phyloP scores from a whole-genome alignment of 768 basidiomycete genomes.

The Leucosporidium creatinivorum region DNA sequence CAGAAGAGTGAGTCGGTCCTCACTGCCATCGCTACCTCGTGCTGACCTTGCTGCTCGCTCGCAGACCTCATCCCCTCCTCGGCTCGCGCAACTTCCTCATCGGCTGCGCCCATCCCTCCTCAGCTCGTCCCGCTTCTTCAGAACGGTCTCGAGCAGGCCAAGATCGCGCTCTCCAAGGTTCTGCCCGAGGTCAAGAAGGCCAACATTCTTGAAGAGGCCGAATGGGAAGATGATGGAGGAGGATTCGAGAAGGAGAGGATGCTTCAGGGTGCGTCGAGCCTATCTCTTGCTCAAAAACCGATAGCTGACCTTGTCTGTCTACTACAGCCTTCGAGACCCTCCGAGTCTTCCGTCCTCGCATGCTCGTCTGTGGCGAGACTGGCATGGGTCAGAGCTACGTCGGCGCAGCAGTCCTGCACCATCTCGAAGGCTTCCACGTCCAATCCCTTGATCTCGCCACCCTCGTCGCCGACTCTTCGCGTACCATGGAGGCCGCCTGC shows the following conservation, averaged over 20 bases:
- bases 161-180: conserved; percentile 60
- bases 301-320: neutral
- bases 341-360: conserved; percentile 79
- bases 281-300: neutral
- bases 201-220: conserved; percentile 86
- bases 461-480: conserved; percentile 76
- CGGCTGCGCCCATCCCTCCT: conserved; percentile 71
- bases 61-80: conserved; percentile 90
- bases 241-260: conserved; percentile 81
- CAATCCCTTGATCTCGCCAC: conserved; percentile 88
- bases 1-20: conserved; percentile 65
- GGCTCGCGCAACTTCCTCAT: conserved; percentile 77
- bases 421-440: conserved; percentile 90
- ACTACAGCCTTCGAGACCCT: conserved; percentile 77
- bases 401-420: conserved; percentile 83
- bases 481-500: conserved; percentile 69
- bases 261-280: conserved; percentile 47
- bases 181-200: conserved; percentile 74
- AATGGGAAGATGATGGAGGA: conserved; percentile 73
- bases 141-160: conserved; percentile 62
- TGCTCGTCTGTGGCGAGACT: conserved; percentile 66
- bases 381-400: conserved; percentile 91
- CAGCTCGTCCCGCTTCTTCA: conserved; percentile 76
- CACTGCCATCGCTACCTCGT: neutral
- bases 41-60: no score